Evolutionary conservation across 495 filamentous ascomycete species (phyloP), one percentile per base, ranked within the genome.

Genomic region (Aspergillus haitiensis): DNA sequence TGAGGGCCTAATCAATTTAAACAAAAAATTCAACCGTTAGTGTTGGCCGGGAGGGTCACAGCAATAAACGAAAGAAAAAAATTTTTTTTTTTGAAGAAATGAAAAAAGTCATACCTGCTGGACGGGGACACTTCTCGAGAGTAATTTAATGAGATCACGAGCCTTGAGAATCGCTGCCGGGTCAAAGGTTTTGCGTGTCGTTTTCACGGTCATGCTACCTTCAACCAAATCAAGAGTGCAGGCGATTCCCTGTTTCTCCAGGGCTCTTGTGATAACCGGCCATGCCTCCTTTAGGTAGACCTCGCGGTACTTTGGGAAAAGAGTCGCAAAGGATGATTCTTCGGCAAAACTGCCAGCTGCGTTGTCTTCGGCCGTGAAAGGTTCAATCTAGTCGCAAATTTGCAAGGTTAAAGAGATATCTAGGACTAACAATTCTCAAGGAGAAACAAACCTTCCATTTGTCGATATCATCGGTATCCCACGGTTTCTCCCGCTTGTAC

Each of bases 261-360:
- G 83, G 1, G 88, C 75, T 58, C 87, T 86, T 27, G 92, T 98
- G 42, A 89, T 78, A 51, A 83, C 69, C 2, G 94, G 92, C 94
- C 94, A 99, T 66, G 92, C 88, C 75, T 94, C 88, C 61, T 88
- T 89, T 58, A 98, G 81, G 68, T 98, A 98, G 39, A 88, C 81
- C 81, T 99, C 94, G 59, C 95, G 90, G 76, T 99, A 99, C 76
- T 97, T 97, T 47, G 94, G 94, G 75, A 99, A 98, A 3, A 98
- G 86, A 5, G 88, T 92, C 66, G 86, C 85, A 70, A 97, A 97
- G 8, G 88, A 89, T 2, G 89, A 96, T 77, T 99, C 94, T 75
- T 98, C 93, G 42, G 85, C 82, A 77, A 99, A 96, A 37, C 88
- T 86, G 55, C 95, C 94, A 42, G 82, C 88, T 46, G 78, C 76